phyloP scores from a whole-genome alignment of 768 basidiomycete species.

The Leccinum aurantiacum region DNA sequence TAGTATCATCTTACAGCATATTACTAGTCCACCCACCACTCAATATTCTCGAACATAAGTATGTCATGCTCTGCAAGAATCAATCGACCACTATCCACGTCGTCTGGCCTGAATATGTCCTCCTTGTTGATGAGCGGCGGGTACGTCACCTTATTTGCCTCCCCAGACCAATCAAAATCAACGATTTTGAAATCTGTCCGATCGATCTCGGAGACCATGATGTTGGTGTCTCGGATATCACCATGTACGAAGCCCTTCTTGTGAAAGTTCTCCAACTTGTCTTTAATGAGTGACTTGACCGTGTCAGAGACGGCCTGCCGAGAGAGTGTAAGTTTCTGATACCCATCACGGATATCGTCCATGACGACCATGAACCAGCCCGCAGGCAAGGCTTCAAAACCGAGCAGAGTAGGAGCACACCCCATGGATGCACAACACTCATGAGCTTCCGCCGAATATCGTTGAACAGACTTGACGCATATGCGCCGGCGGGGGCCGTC shows the following conservation, averaged over 20 bases:
- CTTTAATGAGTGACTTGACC: neutral
- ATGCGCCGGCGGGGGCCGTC: constrained; percentile 6
- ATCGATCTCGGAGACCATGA: neutral
- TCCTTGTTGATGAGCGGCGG: neutral
- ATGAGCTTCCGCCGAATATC: constrained; percentile 31
- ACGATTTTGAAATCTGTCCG: neutral
- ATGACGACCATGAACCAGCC: constrained; percentile 37
- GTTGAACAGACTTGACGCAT: constrained; percentile 19
- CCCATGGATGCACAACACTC: constrained; percentile 18
- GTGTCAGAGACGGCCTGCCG: too few relatives aligned
- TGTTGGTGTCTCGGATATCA: neutral
- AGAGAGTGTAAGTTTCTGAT: too few relatives aligned
- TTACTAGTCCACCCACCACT: too few relatives aligned
- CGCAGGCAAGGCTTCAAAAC: constrained; percentile 26
- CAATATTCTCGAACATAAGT: neutral
- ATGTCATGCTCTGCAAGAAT: neutral
- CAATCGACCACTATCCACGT: neutral
- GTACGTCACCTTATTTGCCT: neutral
- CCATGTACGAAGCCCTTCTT: neutral
- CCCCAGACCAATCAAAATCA: neutral
- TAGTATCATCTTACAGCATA: too few relatives aligned
- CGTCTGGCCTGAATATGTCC: neutral
- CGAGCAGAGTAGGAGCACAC: constrained; percentile 28
- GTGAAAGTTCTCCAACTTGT: neutral
- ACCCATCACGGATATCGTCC: constrained; percentile 14